Evolutionary conservation across 805 yeast species (phyloP).

Genomic region (Saccharomycopsis oosterbeekiorum): DNA sequence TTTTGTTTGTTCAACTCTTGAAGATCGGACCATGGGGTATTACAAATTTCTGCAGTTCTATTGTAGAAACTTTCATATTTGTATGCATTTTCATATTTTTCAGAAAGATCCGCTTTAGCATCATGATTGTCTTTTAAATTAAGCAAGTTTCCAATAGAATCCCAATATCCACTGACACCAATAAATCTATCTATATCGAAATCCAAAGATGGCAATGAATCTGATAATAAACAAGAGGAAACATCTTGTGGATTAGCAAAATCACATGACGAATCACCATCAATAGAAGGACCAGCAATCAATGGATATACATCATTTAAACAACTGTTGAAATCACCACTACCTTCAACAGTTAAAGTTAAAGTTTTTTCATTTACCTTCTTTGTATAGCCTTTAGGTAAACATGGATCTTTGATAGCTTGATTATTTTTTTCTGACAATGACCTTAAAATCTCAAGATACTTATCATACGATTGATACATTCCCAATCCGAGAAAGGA

Average conservation of each 20-base stretch:
- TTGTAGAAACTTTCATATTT: conserved; percentile 34
- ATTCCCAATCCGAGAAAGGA: conserved; percentile 55
- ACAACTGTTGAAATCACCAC: conserved; percentile 43
- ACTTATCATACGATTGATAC: conserved; percentile 42
- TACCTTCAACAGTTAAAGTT: conserved; percentile 33
- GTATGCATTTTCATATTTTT: conserved; percentile 30
- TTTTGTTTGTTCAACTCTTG: conserved; percentile 25
- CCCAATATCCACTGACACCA: conserved; percentile 64
- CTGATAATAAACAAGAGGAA: conserved; percentile 42
- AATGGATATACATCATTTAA: conserved; percentile 37
- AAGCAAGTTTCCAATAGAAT: conserved; percentile 41
- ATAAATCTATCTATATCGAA: conserved; percentile 46
- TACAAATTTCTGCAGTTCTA: conserved; percentile 39
- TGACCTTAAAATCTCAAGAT: conserved; percentile 28
- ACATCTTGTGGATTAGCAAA: conserved; percentile 22
- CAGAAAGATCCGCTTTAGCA: conserved; percentile 7
- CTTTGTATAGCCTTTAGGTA: conserved; percentile 35
- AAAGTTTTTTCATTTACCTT: conserved; percentile 12
- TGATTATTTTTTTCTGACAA: conserved; percentile 12
- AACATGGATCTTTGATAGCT: conserved; percentile 42
- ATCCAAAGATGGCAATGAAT: conserved; percentile 46
- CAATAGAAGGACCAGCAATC: conserved; percentile 19
- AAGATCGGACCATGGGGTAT: conserved; percentile 31
- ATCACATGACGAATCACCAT: conserved; percentile 11
- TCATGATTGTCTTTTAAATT: conserved; percentile 23